Percentiles rank a stretch among this genome's conserved stretches.
Evolutionary conservation across 2,329 filamentous ascomycete genomes (phyloP).

Genomic region (Beauveria asiatica): DNA sequence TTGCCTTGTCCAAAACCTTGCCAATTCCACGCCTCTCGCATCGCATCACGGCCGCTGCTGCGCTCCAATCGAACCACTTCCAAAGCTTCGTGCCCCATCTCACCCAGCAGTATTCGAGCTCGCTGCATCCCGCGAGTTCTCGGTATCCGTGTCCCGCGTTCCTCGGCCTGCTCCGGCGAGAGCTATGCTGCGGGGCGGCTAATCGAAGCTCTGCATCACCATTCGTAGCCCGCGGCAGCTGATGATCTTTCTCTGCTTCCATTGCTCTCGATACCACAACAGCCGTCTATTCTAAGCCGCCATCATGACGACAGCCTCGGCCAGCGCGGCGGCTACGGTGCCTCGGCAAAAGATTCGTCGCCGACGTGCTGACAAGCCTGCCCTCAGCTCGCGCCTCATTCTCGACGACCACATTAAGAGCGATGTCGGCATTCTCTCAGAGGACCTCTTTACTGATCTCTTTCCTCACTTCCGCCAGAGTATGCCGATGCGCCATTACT

Average conservation of each 20-base stretch:
- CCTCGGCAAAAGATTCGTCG: slow-evolving; percentile 39
- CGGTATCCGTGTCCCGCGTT: not conserved
- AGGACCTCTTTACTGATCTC: slow-evolving; percentile 75
- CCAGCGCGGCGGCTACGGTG: slow-evolving; percentile 18
- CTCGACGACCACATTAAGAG: slow-evolving; percentile 80
- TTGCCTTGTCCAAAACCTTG: not conserved
- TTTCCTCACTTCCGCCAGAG: slow-evolving; percentile 54
- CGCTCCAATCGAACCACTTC: not conserved
- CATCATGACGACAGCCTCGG: slow-evolving; percentile 15
- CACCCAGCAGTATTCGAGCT: not conserved
- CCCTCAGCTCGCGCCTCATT: slow-evolving; percentile 70
- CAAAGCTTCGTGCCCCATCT: not conserved
- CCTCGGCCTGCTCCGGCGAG: slow-evolving; percentile 9
- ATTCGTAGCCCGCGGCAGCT: not conserved
- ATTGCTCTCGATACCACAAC: not conserved
- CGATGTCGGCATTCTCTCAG: slow-evolving; percentile 77
- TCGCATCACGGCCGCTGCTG: not conserved
- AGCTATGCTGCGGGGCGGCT: slow-evolving; percentile 10
- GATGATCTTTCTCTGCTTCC: not conserved
- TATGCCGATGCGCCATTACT: slow-evolving; percentile 27
- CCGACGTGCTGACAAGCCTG: slow-evolving; percentile 59
- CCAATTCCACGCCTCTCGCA: not conserved
- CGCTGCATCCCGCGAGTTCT: not conserved
- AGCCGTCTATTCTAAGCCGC: not conserved
- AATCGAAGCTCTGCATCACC: slow-evolving; percentile 9